Evolutionary conservation across 2,329 filamentous ascomycete genomes (phyloP).

Genomic region (Sporothrix variecibatus): DNA sequence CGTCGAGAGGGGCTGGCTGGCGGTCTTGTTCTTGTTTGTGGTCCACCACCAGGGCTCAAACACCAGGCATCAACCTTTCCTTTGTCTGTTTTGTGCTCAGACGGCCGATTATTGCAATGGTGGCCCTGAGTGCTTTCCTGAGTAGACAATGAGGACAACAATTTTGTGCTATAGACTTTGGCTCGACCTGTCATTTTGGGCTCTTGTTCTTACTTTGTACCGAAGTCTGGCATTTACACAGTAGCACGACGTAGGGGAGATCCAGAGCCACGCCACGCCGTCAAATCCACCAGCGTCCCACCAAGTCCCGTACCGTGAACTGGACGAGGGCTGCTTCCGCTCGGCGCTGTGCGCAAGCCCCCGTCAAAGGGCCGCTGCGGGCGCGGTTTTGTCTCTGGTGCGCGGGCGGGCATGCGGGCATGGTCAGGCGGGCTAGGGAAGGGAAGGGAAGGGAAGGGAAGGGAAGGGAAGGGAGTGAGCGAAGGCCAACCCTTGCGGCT

Average conservation of each 20-base stretch:
- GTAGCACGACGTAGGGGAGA: not conserved
- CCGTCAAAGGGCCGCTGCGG: constrained; percentile 18
- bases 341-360: constrained; percentile 13
- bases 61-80: not conserved
- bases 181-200: not conserved
- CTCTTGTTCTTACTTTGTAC: not conserved
- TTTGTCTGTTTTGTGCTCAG: not conserved
- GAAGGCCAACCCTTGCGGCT: not conserved
- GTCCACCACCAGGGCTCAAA: not conserved
- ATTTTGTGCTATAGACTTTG: not conserved
- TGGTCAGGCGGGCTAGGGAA: constrained; percentile 1
- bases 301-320: not conserved
- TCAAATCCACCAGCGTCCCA: not conserved
- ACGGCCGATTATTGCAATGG: not conserved
- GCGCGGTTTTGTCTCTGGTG: not conserved
- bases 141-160: not conserved
- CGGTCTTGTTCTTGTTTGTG: not conserved
- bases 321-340: constrained; percentile 12
- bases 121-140: not conserved
- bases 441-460: too few relatives aligned
- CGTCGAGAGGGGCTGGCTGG: not conserved
- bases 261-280: not conserved
- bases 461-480: not conserved
- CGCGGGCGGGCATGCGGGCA: not conserved
- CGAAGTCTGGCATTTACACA: not conserved